Evolutionary conservation across 176 grass and related monocot genomes (phyloP), one percentile per base, ranked within the genome.

Genomic region (Ensete ventricosum): DNA sequence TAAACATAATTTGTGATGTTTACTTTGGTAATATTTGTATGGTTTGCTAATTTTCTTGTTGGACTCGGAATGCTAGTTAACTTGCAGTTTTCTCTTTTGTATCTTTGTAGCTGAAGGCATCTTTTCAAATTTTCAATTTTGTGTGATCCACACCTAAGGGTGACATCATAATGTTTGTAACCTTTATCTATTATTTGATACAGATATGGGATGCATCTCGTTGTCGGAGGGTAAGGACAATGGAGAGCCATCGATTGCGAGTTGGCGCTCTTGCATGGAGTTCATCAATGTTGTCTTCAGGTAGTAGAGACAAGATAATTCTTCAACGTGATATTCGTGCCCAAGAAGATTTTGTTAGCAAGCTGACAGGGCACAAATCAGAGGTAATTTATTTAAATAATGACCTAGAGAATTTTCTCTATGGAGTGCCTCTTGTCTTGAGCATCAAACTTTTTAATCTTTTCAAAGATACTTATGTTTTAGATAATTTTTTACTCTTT

Each of bases 221-320:
- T 1, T 99, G 96, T 64, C 92, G 89, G 55, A 87, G 91, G 82
- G 87, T 95, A 78, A 85, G 88, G 66, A 95, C 88, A 8, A 95
- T 89, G 81, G 96, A 99, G 84, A 88, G 86, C 73, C 96, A 99
- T 89, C 82, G 78, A 48, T 60, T 86, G 81, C 90, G 96, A 52
- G 96, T 99, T 58, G 96, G 96, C 79, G 88, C 91, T 80, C 84
- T 99, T 73, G 96, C 96, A 34, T 99, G 96, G 96, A 99, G 77
- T 80, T 89, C 96, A 22, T 89, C 96, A 20, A 27, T 99, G 64
- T 87, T 99, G 85, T 99, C 96, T 34, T 99, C 91, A 53, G 91
- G 96, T 70, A 99, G 96, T 79, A 86, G 96, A 0, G 96, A 95
- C 78, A 95, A 89, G 78, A 87, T 55, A 50, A 95, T 99, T 69